These are phyloP conservation scores for Syzygium jambos DNA, from an alignment of 345 rosid species.

Conservation along the genomic window DNA sequence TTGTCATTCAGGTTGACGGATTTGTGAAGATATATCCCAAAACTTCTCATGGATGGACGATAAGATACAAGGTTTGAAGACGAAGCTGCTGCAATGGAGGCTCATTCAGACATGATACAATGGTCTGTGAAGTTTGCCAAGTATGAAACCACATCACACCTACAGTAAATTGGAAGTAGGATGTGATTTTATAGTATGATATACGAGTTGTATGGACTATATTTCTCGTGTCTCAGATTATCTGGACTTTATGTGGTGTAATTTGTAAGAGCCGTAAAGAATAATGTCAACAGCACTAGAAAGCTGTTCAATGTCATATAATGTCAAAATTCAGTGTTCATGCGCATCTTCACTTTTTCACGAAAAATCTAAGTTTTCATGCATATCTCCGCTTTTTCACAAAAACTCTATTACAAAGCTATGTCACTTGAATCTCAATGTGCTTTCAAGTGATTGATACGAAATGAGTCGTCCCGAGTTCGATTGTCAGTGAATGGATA, in stretches of 20 bases:
- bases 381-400: not conserved
- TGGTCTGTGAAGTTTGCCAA: conserved; percentile 55
- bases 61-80: conserved; percentile 45
- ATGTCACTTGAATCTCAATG: not conserved
- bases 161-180: not conserved
- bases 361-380: not conserved
- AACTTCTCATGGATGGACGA: conserved; percentile 65
- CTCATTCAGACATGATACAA: conserved; percentile 48
- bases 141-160: conserved; percentile 11
- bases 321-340: not conserved
- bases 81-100: conserved; percentile 51
- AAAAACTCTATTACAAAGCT: not conserved
- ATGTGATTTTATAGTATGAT: not conserved
- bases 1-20: conserved; percentile 32
- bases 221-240: not conserved
- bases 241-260: not conserved
- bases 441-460: not conserved
- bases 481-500: not conserved
- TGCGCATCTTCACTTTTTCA: not conserved
- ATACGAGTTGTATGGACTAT: not conserved
- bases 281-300: not conserved
- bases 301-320: not conserved
- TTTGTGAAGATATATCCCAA: conserved; percentile 67
- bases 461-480: not conserved
- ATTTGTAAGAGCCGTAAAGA: not conserved